These are phyloP conservation scores for Acephala macrosclerotiorum DNA, from an alignment of 2,329 filamentous ascomycete species.

Conservation along the genomic window DNA sequence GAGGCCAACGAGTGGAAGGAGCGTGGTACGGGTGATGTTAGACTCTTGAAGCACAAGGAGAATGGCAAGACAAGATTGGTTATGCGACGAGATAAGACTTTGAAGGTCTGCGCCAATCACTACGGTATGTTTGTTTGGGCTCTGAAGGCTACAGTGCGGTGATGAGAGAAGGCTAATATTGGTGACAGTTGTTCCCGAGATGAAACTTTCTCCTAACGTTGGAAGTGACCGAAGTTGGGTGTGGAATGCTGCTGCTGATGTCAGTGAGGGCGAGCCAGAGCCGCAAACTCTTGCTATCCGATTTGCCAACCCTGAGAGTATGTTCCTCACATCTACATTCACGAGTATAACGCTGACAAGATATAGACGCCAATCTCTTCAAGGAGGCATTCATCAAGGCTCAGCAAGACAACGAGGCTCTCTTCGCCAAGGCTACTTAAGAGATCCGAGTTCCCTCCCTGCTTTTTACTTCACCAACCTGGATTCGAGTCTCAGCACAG, in stretches of 20 bases:
- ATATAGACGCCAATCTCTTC: slow-evolving; percentile 89
- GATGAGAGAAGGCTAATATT: slow-evolving; percentile 33
- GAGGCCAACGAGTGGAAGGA: slow-evolving; percentile 98
- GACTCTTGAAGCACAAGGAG: slow-evolving; percentile 98
- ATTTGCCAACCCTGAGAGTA: slow-evolving; percentile 97
- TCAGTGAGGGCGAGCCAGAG: slow-evolving; percentile 97
- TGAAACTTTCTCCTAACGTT: slow-evolving; percentile 98
- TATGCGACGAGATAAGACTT: slow-evolving; percentile 99
- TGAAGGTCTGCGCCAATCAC: slow-evolving; percentile 99
- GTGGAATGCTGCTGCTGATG: slow-evolving; percentile 97
- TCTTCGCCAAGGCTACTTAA: slow-evolving; percentile 67
- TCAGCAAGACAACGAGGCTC: slow-evolving; percentile 91
- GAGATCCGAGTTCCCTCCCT: slow-evolving; percentile 3
- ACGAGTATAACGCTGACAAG: background rate
- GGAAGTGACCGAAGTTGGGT: slow-evolving; percentile 99
- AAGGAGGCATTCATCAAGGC: slow-evolving; percentile 98
- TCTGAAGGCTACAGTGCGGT: background rate
- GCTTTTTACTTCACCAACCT: slow-evolving; percentile 27
- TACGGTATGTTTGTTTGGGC: slow-evolving; percentile 84
- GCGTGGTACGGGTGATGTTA: slow-evolving; percentile 94
- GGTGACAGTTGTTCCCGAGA: slow-evolving; percentile 87
- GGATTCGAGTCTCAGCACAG: slow-evolving; percentile 33
- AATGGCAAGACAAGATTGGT: slow-evolving; percentile 97
- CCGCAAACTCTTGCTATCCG: slow-evolving; percentile 95
- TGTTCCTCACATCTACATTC: slow-evolving; percentile 48